Evolutionary conservation across 1,284 basidiomycete species (phyloP), one percentile per base, ranked within the genome.

Genomic region (Pseudozyma tsukubaensis): DNA sequence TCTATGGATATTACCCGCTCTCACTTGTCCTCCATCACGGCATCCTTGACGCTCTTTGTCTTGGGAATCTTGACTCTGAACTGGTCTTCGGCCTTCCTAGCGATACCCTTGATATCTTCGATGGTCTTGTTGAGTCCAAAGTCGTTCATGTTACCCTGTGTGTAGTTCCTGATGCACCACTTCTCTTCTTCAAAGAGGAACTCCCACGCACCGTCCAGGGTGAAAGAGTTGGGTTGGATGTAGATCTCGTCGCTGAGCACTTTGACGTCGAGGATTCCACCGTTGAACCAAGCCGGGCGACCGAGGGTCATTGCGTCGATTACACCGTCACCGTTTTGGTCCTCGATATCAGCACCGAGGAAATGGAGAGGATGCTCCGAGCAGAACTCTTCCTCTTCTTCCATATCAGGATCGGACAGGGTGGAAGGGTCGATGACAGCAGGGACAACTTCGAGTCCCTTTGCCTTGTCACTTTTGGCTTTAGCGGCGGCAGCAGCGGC

Each of bases 121-220:
- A 72, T 72, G 3, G 60, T 44, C 11, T 44, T 45, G 2, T 44
- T 58, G n/a, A 72, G 50, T 19, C 59, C 59, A 21, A 72, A 72
- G 32, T 63, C 35, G 1, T 43, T n/a, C 18, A 72, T 34, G 35
- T 67, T 35, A 16, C 70, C 70, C 50, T 54, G 47, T n/a, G 70
- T 72, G 44, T 72, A 72, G 53, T 72, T 72, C 12, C 70, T 42
- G 8, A 72, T 72, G 53, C 70, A 72, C 70, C 70, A 72, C n/a
- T 50, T 52, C 35, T 72, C 70, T 16, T 63, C 53, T 1, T 72
- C 64, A 29, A 72, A 72, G 32, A 72, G 19, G 40, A 72, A 72
- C 49, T 72, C 70, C 70, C 70, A 72, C 0, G 55, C 50, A 3
- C 70, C 70, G 14, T 67, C 60, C 10, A 67, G 44, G n/a, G 70